Evolutionary conservation across 2,329 filamentous ascomycete species (phyloP).

Genomic region (Fusarium verticillioides): DNA sequence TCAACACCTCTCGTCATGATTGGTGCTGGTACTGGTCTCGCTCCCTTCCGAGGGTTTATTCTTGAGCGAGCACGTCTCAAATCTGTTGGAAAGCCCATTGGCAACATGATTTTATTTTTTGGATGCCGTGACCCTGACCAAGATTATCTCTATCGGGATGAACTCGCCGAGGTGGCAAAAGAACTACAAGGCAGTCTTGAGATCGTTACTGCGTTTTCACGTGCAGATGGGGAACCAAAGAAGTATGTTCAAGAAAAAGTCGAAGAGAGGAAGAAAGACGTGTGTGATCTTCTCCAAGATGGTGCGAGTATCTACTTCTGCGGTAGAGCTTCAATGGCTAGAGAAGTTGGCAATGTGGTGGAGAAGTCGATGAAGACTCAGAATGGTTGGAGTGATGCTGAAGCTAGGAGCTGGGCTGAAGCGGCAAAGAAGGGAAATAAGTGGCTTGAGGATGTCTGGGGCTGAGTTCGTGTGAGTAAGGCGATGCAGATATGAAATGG

Average conservation of each 20-base stretch:
- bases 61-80: constrained; percentile 38
- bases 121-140: constrained; percentile 65
- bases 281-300: constrained; percentile 46
- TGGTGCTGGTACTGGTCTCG: constrained; percentile 61
- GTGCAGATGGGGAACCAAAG: constrained; percentile 15
- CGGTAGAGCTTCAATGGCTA: constrained; percentile 55
- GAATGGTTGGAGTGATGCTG: constrained; percentile 52
- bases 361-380: constrained; percentile 49
- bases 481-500: background rate
- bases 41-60: constrained; percentile 51
- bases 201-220: constrained; percentile 36
- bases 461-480: constrained; percentile 38
- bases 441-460: constrained; percentile 66
- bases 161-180: constrained; percentile 37
- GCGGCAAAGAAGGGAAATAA: constrained; percentile 60
- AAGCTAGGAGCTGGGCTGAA: constrained; percentile 59
- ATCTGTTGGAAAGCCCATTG: constrained; percentile 36
- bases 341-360: constrained; percentile 55
- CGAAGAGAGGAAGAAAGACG: constrained; percentile 44
- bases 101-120: constrained; percentile 60
- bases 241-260: constrained; percentile 55
- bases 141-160: constrained; percentile 67
- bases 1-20: constrained; percentile 63
- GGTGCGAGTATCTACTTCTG: constrained; percentile 56
- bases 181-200: constrained; percentile 25